These are phyloP conservation scores for Smittium mucronatum DNA, from an alignment of 371 early-diverging fungal genomes.

Conservation along the genomic window DNA sequence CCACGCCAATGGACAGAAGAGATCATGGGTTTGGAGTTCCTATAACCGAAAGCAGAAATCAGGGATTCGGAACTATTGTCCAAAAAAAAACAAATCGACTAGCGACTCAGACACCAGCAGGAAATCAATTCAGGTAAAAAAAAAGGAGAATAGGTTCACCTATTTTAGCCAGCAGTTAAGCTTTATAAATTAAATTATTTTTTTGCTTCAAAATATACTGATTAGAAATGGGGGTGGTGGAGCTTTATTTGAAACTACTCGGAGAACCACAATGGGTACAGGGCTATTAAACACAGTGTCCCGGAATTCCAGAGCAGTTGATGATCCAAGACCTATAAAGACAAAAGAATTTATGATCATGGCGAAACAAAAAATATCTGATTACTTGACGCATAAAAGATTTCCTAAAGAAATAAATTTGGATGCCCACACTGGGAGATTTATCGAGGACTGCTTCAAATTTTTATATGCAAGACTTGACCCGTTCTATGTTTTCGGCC, in stretches of 20 bases:
- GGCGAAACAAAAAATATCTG: conserved; percentile 47
- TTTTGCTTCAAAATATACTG: no score
- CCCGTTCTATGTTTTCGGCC: conserved; percentile 46
- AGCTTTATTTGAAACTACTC: neutral
- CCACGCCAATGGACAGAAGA: neutral
- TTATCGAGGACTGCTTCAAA: conserved; percentile 81
- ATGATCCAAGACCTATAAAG: conserved; percentile 52
- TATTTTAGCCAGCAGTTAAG: no score
- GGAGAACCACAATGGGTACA: neutral
- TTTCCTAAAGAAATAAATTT: conserved; percentile 57
- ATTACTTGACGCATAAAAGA: conserved; percentile 56
- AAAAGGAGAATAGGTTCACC: no score
- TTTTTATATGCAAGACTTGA: conserved; percentile 74
- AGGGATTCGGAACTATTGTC: neutral
- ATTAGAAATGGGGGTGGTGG: no score
- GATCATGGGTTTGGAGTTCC: neutral
- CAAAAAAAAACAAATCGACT: neutral
- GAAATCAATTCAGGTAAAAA: neutral
- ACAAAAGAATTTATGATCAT: conserved; percentile 50
- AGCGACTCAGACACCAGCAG: neutral
- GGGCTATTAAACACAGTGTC: neutral
- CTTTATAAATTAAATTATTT: no score
- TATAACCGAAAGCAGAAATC: neutral
- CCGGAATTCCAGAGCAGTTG: neutral
- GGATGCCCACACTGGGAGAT: conserved; percentile 60